Evolutionary conservation across 179 eudicot genomes (phyloP), one percentile per base, ranked within the genome.

Genomic region (Carnegiea gigantea): DNA sequence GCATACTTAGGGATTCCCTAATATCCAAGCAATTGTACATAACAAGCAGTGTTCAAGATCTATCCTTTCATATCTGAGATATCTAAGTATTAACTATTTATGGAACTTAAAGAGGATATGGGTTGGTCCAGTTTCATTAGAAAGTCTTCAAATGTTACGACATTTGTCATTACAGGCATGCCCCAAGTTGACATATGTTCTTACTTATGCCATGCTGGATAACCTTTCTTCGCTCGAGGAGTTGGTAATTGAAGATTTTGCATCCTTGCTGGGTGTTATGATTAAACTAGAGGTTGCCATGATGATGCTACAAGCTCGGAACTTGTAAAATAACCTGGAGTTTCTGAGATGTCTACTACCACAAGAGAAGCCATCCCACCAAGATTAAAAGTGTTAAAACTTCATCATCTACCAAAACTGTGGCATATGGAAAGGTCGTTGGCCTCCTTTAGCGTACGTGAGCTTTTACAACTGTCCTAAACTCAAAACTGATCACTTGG

Each of bases 41-140:
- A n/a, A 40, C 23, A 15, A 54, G 26, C 17, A 54, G 24, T 54
- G 67, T 33, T 51, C 71, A 65, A 15, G 9, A 6, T n/a, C 5
- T 26, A 20, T 65, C 71, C 11, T 76, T 57, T 48, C 78, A 33
- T 18, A 30, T 54, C 78, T 76, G 46, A 67, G 53, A 62, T 62
- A 54, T 23, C 15, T 76, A 28, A 76, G 78, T 26, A 53, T 76
- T 21, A 40, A 76, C 40, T 76, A 76, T 40, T 53, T 40, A 3
- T 76, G 78, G 78, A 36, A 53, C 40, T 26, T 76, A 14, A 20
- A 62, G 18, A 76, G 21, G 40, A 76, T 76, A 28, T 76, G 78
- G 38, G 46, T 15, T 7, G 23, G 68, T 76, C 78, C 23, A 18
- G 26, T 54, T 1, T 38, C 26, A 33, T 26, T 14, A 18, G 67